Percentiles rank a stretch among this genome's conserved stretches.
Conservation (phyloP, 805 yeast species). For the Vanderwaltozyma tropicalis region DNA sequence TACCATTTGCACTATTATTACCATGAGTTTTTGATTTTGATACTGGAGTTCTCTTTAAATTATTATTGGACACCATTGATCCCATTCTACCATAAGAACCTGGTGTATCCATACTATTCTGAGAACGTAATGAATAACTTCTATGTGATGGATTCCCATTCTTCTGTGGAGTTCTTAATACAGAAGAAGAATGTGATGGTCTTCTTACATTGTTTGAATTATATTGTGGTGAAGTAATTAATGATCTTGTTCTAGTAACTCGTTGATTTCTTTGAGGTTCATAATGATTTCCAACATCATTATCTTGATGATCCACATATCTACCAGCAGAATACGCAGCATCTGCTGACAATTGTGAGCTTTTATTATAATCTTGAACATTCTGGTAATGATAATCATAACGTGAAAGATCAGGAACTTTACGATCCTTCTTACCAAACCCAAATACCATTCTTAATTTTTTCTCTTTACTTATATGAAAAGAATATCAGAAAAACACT, state of each 20-base stretch:
- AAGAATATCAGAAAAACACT: too few relatives aligned
- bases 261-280: not conserved
- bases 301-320: too few relatives aligned
- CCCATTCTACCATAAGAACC: not conserved
- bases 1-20: not conserved
- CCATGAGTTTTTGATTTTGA: not conserved
- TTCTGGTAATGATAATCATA: constrained; percentile 27
- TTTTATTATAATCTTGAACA: constrained; percentile 15
- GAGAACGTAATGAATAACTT: constrained; percentile 17
- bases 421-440: constrained; percentile 16
- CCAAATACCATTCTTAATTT: constrained; percentile 16
- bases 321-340: too few relatives aligned
- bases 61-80: too few relatives aligned
- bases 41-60: not conserved
- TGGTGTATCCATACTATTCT: constrained; percentile 3
- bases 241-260: constrained; percentile 1
- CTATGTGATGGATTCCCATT: not conserved
- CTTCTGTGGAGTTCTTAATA: not conserved
- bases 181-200: not conserved
- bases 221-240: not conserved
- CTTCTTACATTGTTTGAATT: not conserved
- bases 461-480: not conserved
- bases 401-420: constrained; percentile 31
- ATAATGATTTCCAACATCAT: not conserved
- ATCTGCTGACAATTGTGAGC: constrained; percentile 1